Conservation (phyloP, 2,329 filamentous ascomycete species). For the Claviceps pazoutovae region DNA sequence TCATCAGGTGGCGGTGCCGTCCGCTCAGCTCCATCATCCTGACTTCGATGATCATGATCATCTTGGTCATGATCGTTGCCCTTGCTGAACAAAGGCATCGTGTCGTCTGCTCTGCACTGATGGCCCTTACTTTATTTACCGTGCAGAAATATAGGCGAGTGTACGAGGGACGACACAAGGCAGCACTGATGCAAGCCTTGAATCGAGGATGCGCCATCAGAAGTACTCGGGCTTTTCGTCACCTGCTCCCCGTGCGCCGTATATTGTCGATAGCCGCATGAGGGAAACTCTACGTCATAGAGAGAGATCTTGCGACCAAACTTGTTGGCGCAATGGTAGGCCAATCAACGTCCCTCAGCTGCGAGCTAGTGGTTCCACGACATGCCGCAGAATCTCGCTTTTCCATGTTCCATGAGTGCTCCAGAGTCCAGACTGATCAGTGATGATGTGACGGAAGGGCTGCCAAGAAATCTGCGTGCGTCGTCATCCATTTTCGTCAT, state of each 20-base stretch:
- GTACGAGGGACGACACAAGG: background rate
- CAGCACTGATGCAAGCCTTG: background rate
- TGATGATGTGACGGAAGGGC: too few species aligned
- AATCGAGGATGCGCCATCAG: background rate
- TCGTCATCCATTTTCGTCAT: too few species aligned
- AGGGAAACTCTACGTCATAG: slow-evolving; percentile 6
- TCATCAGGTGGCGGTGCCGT: slow-evolving; percentile 29
- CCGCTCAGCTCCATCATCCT: slow-evolving; percentile 13
- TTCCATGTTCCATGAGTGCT: too few species aligned
- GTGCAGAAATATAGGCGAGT: background rate
- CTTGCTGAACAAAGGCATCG: slow-evolving; percentile 23
- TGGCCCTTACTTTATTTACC: background rate
- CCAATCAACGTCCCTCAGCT: background rate
- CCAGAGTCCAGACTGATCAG: too few species aligned
- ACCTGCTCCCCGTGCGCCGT: background rate
- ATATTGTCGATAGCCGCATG: background rate
- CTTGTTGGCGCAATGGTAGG: background rate
- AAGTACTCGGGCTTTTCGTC: background rate
- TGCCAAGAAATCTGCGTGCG: too few species aligned
- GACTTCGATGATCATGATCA: slow-evolving; percentile 7
- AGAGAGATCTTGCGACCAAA: background rate
- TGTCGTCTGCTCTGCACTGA: slow-evolving; percentile 2
- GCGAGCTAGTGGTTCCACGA: background rate
- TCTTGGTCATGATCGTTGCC: slow-evolving; percentile 10
- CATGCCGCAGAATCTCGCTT: too few species aligned